A percentile compares a stretch with the other conserved stretches of the same genome.
These are phyloP conservation scores for Trametes sp. DNA, from an alignment of 1,284 basidiomycete species.

Conservation along the genomic window DNA sequence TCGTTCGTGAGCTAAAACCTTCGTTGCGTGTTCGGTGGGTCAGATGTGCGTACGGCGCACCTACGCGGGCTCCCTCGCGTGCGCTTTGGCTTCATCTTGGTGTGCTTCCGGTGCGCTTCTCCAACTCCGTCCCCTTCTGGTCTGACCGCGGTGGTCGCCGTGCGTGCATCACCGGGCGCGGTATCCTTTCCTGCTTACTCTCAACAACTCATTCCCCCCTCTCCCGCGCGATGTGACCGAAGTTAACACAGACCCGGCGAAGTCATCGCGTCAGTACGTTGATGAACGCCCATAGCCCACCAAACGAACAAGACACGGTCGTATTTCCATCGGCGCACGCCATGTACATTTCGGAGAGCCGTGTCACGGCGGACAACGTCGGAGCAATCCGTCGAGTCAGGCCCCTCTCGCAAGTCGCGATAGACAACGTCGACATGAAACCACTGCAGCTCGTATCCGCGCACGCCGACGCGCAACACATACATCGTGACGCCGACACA, in stretches of 20 bases:
- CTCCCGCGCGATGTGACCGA: too few relatives aligned
- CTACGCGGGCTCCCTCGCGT: not conserved
- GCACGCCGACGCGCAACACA: not conserved
- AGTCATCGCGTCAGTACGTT: too few relatives aligned
- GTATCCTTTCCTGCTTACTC: too few relatives aligned
- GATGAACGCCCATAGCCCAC: too few relatives aligned
- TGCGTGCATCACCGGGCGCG: not conserved
- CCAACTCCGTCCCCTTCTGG: conserved; percentile 11
- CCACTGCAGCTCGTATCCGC: not conserved
- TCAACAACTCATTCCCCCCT: too few relatives aligned
- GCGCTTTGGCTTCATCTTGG: not conserved
- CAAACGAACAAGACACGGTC: too few relatives aligned
- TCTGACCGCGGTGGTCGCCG: not conserved
- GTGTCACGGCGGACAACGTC: too few relatives aligned
- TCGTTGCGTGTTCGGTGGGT: not conserved
- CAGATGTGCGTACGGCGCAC: not conserved
- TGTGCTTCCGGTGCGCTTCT: not conserved
- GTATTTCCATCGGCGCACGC: too few relatives aligned
- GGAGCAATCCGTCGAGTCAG: too few relatives aligned
- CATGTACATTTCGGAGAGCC: too few relatives aligned
- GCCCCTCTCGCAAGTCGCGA: too few relatives aligned
- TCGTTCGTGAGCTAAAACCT: not conserved
- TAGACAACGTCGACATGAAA: not conserved
- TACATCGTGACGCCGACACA: not conserved
- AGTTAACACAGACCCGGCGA: too few relatives aligned